phyloP scores from a whole-genome alignment of 2,329 filamentous ascomycete species.

The Fulvia fulva region DNA sequence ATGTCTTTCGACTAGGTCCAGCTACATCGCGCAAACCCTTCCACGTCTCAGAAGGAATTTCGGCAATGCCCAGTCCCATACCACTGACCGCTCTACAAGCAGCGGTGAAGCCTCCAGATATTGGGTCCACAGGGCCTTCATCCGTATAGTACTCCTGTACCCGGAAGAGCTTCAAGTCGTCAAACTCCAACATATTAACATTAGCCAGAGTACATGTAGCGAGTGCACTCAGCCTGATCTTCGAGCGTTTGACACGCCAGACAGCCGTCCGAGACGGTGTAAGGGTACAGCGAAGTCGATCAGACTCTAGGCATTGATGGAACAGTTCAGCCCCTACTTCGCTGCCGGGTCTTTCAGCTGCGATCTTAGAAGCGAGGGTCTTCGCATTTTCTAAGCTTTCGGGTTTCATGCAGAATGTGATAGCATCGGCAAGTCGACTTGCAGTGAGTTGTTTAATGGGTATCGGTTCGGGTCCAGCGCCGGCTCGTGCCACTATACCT shows the following conservation, averaged over 20 bases:
- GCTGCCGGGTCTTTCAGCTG: conserved; percentile 39
- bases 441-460: conserved; percentile 44
- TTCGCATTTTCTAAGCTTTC: conserved; percentile 37
- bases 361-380: conserved; percentile 41
- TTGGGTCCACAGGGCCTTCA: conserved; percentile 72
- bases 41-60: conserved; percentile 58
- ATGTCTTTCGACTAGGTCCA: conserved; percentile 33
- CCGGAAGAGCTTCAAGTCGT: conserved; percentile 66
- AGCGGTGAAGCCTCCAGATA: conserved; percentile 73
- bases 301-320: conserved; percentile 53
- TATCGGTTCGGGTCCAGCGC: conserved; percentile 49
- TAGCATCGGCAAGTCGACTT: conserved; percentile 44
- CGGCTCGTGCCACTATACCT: conserved; percentile 48
- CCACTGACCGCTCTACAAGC: conserved; percentile 75
- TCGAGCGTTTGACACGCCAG: conserved; percentile 68
- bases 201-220: conserved; percentile 67
- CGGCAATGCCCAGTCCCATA: conserved; percentile 77
- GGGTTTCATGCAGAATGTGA: conserved; percentile 41
- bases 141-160: conserved; percentile 70
- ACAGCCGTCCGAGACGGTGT: conserved; percentile 65
- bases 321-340: conserved; percentile 43
- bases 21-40: conserved; percentile 41
- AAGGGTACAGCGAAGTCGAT: conserved; percentile 66
- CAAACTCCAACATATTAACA: conserved; percentile 61
- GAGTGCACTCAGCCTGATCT: conserved; percentile 66